Base-by-base conservation (phyloP, 2,329 filamentous ascomycete species). In the Myriosclerotinia scirpicola region DNA sequence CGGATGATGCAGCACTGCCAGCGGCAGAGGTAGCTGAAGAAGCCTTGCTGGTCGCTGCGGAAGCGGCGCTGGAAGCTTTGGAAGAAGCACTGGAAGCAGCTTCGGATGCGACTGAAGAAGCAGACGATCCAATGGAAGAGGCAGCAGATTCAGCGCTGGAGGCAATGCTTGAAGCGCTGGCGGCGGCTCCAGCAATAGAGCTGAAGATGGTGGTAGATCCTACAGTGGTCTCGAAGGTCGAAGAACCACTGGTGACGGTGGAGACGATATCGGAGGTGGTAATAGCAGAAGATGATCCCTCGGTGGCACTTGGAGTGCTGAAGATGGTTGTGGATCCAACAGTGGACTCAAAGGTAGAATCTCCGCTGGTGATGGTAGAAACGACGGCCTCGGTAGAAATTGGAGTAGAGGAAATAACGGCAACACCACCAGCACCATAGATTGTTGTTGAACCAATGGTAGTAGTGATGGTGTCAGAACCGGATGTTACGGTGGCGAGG, bases 311-410 rank as follows among this genome's bases (percentile, higher is more conserved):
- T 6, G 58, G 59, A 54, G 64, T 60, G 56, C 64, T 54, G 26
- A 67, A 74, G 58, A 74, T 70, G 50, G 73, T 75, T 46, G 72
- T 73, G 11, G 66, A 70, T 38, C 73, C 73, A 50, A 74, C 44
- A 46, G 70, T 73, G 12, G 70, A 64, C 12, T 69, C 70, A 56
- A 72, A 67, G 58, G 70, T 71, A 12, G 70, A 72, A 54, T 62
- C 58, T 22, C 62, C 74, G 8, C 65, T 69, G 55, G 70, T 73
- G 26, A 72, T 54, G 22, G 69, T 67, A 6, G 72, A 70, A 14
- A 71, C 64, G 14, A 73, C 65, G 12, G 68, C 71, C 52, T 67
- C 69, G 34, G 74, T 75, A n/a, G 73, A 73, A 62, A 75, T 68
- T 46, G 67, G 69, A 48, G 65, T 66, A 15, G 58, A 54, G 36